Evolutionary conservation across 2,329 filamentous ascomycete species (phyloP), one percentile per base, ranked within the genome.

Genomic region (Trichothecium sympodiale): DNA sequence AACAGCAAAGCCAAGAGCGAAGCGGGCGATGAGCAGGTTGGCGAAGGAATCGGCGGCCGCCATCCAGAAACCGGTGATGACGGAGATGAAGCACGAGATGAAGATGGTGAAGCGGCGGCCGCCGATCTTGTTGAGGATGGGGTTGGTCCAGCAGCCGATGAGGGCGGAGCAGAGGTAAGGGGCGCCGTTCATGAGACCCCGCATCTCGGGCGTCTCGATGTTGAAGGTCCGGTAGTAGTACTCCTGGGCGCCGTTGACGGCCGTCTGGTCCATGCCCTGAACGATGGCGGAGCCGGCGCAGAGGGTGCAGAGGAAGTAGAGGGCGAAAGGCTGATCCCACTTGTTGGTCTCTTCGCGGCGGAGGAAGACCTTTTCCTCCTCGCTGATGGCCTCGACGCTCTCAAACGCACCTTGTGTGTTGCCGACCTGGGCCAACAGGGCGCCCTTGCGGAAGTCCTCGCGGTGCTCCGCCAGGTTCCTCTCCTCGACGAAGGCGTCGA

Each of bases 221-320:
- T 42, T 13, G 12, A 59, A 57, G 5, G 54, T 51, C 0, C 35
- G 8, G 8, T 54, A 57, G 30, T 56, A 56, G 9, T 50, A 57
- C 58, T 58, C 43, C 43, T 80, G 75, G 3, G 74, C 75, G 27
- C 75, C 75, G 40, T 78, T 77, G 33, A 77, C 73, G 3, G 77
- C 75, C 0, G 74, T 76, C 50, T 79, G 71, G 47, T 80, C 74
- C 70, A 78, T 77, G 43, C 77, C 77, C 45, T 80, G 76, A 1
- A 80, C 76, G 10, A 75, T 74, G 15, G 77, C 77, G 10, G 52
- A 56, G 0, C 54, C 53, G 0, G 55, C 54, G 16, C 55, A 58
- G 0, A 57, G 46, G 2, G 49, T 49, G 35, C 56, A 59, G 2
- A 60, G 49, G 17, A 57, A 56, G 45, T 59, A 59, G 5, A 59